Conservation (phyloP, 805 yeast species). For the Starmerella roubikii region DNA sequence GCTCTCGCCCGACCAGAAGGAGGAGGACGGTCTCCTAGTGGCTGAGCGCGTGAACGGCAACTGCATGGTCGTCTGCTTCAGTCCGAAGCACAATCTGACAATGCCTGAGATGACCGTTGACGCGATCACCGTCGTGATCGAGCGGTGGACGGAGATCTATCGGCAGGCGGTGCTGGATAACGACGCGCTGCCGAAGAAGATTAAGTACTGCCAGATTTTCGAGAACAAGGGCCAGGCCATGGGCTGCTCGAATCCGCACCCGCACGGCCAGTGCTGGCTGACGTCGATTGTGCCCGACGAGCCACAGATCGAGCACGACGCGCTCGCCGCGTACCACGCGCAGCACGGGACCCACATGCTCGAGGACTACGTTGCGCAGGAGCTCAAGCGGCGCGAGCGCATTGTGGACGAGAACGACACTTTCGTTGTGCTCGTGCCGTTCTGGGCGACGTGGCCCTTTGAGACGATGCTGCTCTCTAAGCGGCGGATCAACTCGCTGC, state of each 20-base stretch:
- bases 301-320: constrained; percentile 42
- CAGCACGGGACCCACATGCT: constrained; percentile 38
- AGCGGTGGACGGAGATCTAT: constrained; percentile 48
- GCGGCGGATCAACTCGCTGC: constrained; percentile 37
- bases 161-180: too few relatives aligned
- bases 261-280: constrained; percentile 77
- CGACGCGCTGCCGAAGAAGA: constrained; percentile 21
- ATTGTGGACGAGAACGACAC: constrained; percentile 46
- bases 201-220: constrained; percentile 52
- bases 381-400: constrained; percentile 31
- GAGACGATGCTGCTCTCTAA: constrained; percentile 54
- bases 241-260: constrained; percentile 77
- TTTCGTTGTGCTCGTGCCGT: constrained; percentile 58
- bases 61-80: constrained; percentile 59
- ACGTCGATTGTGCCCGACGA: constrained; percentile 52
- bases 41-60: constrained; percentile 51
- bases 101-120: constrained; percentile 43
- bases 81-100: constrained; percentile 55
- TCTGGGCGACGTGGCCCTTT: constrained; percentile 77
- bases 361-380: constrained; percentile 48
- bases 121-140: constrained; percentile 38
- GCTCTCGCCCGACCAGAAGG: constrained; percentile 12
- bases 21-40: constrained; percentile 32
- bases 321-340: constrained; percentile 36
- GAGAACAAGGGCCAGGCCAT: constrained; percentile 68